Evolutionary conservation across 2,329 filamentous ascomycete species (phyloP), one percentile per base, ranked within the genome.

Genomic region (Beauveria sp.): DNA sequence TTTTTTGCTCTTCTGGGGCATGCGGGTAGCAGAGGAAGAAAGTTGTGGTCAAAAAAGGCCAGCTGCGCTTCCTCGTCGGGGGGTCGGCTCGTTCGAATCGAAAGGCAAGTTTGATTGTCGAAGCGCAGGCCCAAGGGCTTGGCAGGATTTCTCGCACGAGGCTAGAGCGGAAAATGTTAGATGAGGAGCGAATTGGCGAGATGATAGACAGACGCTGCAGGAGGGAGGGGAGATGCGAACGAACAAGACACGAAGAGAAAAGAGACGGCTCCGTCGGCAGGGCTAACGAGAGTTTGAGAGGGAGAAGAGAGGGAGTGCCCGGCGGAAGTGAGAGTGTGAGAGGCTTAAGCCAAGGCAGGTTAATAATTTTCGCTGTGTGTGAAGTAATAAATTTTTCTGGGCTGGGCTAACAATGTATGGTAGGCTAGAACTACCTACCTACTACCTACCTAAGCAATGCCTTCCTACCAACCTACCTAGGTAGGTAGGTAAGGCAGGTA

Each of bases 331-430:
- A n/a, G 24, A 54, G 42, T 24, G 30, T 34, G 47, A 62, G 56
- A 55, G 38, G 38, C 30, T 58, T 62, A 24, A 34, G 59, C 57
- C 42, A 57, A 51, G 58, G 28, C 20, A 49, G 60, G 54, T 58
- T 28, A 62, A 62, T 72, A 69, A 69, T 72, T 71, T 72, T 73
- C 71, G 68, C 70, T 68, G 74, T 75, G 69, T 74, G 73, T 72
- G 73, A 73, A 68, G 72, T 69, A 74, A 74, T 73, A 75, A 75
- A 75, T 74, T 75, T 75, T 76, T 72, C 68, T 70, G 64, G 64
- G 68, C 68, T 66, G 65, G 65, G 34, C 34, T 38, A 38, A 16
- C 34, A 38, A 38, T 38, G 12, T 38, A 38, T 4, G 14, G 34
- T 38, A 38, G 65, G 42, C 42, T 43, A 12, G 45, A 12, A 20